Evolutionary conservation across 2,329 filamentous ascomycete genomes (phyloP), one percentile per base, ranked within the genome.

Genomic region (Colletotrichum cereale): DNA sequence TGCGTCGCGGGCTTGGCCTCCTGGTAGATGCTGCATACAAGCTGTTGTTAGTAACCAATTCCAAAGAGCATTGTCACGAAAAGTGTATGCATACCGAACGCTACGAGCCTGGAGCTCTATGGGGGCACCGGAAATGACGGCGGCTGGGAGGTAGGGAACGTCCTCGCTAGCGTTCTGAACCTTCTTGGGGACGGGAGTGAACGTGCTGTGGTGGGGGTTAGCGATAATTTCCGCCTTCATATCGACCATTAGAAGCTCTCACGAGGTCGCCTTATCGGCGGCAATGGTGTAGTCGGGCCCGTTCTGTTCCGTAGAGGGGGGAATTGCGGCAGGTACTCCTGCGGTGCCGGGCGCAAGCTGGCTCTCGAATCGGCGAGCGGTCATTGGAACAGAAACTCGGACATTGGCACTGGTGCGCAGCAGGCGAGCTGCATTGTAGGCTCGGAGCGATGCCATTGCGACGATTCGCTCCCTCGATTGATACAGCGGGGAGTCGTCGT

Each of bases 1-100:
- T 99, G 96, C 53, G 96, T 98, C 44, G 96, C 96, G n/a, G 96
- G 91, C 85, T 99, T 99, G 69, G 93, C 80, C 61, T 95, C 94
- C 78, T 92, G 91, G 87, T 93, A 98, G 83, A 99, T 99, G 79
- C 96, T 98, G 79, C 70, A 44, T 40, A 24, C 56, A 16, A 21
- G 12, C 38, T 5, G 21, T 21, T n/a, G 29, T 71, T 21, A 53
- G 58, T 47, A 12, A 24, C 5, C 7, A 47, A 14, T 5, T 0
- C 36, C 29, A 14, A 4, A 10, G 29, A 66, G 18, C 18, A 60
- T n/a, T 52, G 58, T 5, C 18, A 16, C 24, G 36, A 12, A 5
- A 40, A 36, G 10, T 42, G 47, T 47, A 66, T 44, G 79, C 88
- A 74, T 91, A 98, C 95, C 96, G 92, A 78, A 98, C 97, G 76